Evolutionary conservation across 2,329 filamentous ascomycete genomes (phyloP), one percentile per base, ranked within the genome.

Genomic region (Macroventuria anomochaeta): DNA sequence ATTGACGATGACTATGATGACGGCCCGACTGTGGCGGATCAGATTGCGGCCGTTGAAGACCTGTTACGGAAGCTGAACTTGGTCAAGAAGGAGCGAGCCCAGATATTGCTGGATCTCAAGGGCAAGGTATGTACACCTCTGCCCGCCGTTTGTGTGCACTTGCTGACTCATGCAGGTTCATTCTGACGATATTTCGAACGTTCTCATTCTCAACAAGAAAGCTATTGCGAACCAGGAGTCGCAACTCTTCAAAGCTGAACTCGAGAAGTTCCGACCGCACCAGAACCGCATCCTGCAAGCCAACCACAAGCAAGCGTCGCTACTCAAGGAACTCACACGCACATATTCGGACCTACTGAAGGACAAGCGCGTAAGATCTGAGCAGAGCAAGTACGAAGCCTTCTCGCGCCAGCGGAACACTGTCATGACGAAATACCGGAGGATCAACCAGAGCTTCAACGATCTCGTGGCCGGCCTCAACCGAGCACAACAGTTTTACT

Each of bases 141-240:
- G 7, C 3, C 6, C 17, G 18, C n/a, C 17, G 2, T 4, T 12
- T 17, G 32, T 31, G 15, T 13, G n/a, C 3, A 13, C 6, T 10
- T 31, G 31, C 58, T 59, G 48, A 61, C 37, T 23, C 33, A 17
- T 40, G 12, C 61, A 97, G 93, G 88, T 93, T 46, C 93, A 96
- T 76, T 91, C 89, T 62, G 96, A 99, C 69, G 96, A 99, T 68
- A 99, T 99, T 59, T 97, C 93, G 5, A 95, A 96, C 69, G 93
- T 97, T 11, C 81, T 99, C 55, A 99, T 99, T 50, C 80, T 99
- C 54, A 99, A 99, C 81, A 97, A 97, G 74, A 99, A 97, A 76
- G 89, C 91, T 1, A 93, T 97, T 68, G 84, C 91, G 17, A 96
- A 91, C 68, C 93, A 95, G 67, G 95, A 99, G 74, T 88, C 83